Evolutionary conservation across 148 eudicot species (phyloP).

Genomic region (Pouteria glomerata): DNA sequence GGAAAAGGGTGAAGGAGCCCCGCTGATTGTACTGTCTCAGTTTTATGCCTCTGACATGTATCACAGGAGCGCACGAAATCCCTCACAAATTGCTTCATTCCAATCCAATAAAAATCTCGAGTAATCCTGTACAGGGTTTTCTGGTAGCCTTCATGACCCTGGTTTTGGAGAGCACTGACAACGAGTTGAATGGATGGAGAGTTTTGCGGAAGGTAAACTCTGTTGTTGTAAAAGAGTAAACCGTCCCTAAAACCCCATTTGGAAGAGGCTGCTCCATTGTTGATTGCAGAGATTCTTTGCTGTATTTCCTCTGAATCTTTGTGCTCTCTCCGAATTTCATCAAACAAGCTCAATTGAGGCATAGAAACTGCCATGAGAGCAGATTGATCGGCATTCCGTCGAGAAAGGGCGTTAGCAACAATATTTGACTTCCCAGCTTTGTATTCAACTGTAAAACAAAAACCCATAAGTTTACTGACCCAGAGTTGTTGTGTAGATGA

Average conservation of each 20-base stretch:
- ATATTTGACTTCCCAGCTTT: neutral
- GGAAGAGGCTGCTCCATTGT: too few relatives aligned
- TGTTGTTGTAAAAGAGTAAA: too few relatives aligned
- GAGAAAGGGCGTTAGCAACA: neutral
- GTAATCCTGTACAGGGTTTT: neutral
- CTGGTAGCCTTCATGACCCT: neutral
- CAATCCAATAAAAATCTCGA: neutral
- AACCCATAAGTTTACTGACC: neutral
- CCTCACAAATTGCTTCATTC: neutral
- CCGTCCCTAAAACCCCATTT: too few relatives aligned
- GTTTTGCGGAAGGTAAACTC: too few relatives aligned
- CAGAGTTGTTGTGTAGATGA: neutral
- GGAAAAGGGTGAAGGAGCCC: slow-evolving; percentile 3
- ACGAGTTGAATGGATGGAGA: neutral
- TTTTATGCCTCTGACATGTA: neutral
- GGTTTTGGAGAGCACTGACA: neutral
- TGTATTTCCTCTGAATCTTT: too few relatives aligned
- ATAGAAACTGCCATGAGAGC: neutral
- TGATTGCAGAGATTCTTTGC: too few relatives aligned
- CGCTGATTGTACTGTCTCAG: neutral
- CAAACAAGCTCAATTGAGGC: neutral
- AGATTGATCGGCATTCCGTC: neutral
- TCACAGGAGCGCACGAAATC: neutral
- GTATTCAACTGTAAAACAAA: neutral
- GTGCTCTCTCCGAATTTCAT: neutral